Conservation (phyloP, 768 basidiomycete genomes). For the Serendipita sp. region DNA sequence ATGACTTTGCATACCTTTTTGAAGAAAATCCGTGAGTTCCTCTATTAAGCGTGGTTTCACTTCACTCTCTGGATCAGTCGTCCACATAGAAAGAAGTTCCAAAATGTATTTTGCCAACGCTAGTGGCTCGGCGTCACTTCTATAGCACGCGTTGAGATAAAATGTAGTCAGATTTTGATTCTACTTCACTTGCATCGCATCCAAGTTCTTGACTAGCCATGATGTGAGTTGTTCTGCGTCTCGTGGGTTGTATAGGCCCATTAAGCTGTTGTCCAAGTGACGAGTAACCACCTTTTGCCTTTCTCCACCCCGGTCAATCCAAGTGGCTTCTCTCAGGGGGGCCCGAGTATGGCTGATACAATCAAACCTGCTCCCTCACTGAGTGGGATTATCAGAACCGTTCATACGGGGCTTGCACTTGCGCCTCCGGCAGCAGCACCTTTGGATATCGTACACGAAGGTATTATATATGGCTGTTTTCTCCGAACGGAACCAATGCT, state of each 20-base stretch:
- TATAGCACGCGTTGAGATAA: constrained; percentile 18
- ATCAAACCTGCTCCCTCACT: background rate
- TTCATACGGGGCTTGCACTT: background rate
- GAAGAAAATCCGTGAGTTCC: constrained; percentile 85
- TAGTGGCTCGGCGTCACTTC: constrained; percentile 92
- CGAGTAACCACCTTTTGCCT: background rate
- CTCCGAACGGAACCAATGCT: background rate
- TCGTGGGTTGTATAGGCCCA: background rate
- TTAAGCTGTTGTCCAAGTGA: background rate
- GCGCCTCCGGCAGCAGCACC: background rate
- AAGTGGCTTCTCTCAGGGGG: background rate
- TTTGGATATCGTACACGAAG: background rate
- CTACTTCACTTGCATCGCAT: background rate
- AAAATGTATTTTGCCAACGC: constrained; percentile 90
- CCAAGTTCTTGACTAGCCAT: background rate
- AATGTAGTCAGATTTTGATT: background rate
- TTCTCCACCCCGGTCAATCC: background rate
- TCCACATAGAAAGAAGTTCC: constrained; percentile 58
- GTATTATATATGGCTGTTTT: background rate
- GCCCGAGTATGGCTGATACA: background rate
- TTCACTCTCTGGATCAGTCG: constrained; percentile 67
- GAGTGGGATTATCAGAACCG: background rate
- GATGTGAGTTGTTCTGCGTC: background rate
- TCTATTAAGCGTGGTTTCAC: constrained; percentile 60
- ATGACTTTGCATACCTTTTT: constrained; percentile 43